Evolutionary conservation across 164 flowering plant species (phyloP), one percentile per base, ranked within the genome.

Genomic region (Tinospora cordifolia): DNA sequence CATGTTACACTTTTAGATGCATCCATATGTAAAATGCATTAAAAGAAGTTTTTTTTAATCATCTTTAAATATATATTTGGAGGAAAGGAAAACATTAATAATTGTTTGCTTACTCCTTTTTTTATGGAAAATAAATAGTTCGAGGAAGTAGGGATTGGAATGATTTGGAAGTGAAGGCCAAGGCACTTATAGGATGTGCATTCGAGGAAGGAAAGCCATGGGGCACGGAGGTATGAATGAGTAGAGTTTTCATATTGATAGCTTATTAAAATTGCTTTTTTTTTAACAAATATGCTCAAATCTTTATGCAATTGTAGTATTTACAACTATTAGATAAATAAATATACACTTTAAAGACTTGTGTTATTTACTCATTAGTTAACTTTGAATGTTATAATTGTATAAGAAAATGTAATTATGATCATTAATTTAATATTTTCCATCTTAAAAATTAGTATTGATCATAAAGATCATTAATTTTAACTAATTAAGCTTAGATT

Each of bases 181-280:
- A 70, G 71, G 69, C n/a, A n/a, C 67, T 79, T 17, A 15, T 72
- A 38, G 67, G 72, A 44, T 75, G 74, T 59, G 67, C 60, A 40
- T 72, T 44, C 17, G 81, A 79, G 76, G 21, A 62, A 6, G 78
- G 76, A 41, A 75, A 75, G 41, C 63, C 72, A 62, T 75, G 76
- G 78, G 78, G 78, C 9, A 71, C 68, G 15, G 78, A 79, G 67
- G 81, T 75, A 72, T 26, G 17, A 3, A 30, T 24, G 13, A 24
- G 10, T n/a, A 24, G n/a, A 24, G 25, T 44, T 10, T 67, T 25
- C 15, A 9, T 41, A 26, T 63, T 17, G 12, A 13, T n/a, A 27
- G 10, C 36, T 65, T 38, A 27, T n/a, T n/a, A n/a, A n/a, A n/a
- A n/a, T n/a, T n/a, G n/a, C n/a, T n/a, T n/a, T n/a, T n/a, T n/a